Evolutionary conservation across 768 basidiomycete species (phyloP).

Genomic region (Infundibulicybe gibba): DNA sequence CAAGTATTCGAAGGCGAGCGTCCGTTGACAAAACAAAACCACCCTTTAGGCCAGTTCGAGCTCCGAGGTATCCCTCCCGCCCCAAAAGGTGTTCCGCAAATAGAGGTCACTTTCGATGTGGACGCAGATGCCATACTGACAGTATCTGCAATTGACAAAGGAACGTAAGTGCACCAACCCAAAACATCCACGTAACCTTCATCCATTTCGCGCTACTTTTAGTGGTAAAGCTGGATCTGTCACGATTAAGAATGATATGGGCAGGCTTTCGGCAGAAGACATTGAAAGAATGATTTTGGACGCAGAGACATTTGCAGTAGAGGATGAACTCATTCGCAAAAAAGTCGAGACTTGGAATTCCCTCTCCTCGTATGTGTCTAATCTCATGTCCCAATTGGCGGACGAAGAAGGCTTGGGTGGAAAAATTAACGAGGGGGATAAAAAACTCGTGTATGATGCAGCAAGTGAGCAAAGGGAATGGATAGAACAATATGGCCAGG

Average conservation of each 20-base stretch:
- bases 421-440: conserved; percentile 57
- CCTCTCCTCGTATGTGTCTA: conserved; percentile 60
- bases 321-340: conserved; percentile 19
- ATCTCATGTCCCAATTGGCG: conserved; percentile 58
- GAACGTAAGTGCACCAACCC: conserved; percentile 62
- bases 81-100: conserved; percentile 85
- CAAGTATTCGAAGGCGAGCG: conserved; percentile 91
- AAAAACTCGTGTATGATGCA: conserved; percentile 52
- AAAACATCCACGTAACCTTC: conserved; percentile 28
- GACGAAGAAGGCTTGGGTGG: conserved; percentile 74
- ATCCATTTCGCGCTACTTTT: conserved; percentile 13
- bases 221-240: conserved; percentile 77
- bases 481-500: conserved; percentile 65
- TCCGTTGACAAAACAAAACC: conserved; percentile 86
- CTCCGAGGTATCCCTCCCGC: conserved; percentile 87
- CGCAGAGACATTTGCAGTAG: conserved; percentile 39
- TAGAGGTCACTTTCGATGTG: conserved; percentile 89
- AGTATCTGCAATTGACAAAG: conserved; percentile 80
- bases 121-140: conserved; percentile 85
- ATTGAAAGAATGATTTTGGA: conserved; percentile 55
- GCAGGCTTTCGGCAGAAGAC: conserved; percentile 48
- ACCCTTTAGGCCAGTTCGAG: conserved; percentile 87
- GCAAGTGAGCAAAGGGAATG: conserved; percentile 73
- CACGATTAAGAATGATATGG: conserved; percentile 77
- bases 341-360: conserved; percentile 40